Base-by-base conservation (phyloP, 2,329 filamentous ascomycete species). In the Penicillium corylophilum region DNA sequence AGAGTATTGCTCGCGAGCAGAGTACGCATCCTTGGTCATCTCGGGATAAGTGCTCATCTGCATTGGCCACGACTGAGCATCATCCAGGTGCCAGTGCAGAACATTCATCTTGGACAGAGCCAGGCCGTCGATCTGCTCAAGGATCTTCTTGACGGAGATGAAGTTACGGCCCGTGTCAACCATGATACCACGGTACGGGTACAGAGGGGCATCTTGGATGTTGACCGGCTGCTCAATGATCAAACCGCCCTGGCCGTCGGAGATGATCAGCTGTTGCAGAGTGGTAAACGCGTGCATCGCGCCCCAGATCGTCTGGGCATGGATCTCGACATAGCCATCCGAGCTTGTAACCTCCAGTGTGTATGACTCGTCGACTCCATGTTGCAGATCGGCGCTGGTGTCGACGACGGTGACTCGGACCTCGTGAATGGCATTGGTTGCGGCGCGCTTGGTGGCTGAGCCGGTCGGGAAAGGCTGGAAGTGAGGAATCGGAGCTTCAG, bases 291-390 rank as follows among this genome's bases (percentile, higher is more conserved):
- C 80, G 60, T 82, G 79, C 10, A 82, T 71, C 16, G 77, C 79
- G 33, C 80, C 80, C 71, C 79, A 82, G 41, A 77, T 71, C 0
- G 80, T 82, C 62, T 77, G 66, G 23, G 80, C 74, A 1, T 69
- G 73, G 56, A 82, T 76, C 8, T 73, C 61, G 50, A 82, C 67
- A 4, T 65, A 66, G 29, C 67, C 63, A 2, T 78, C 77, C 18
- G 62, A 64, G 5, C 68, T 56, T 1, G 64, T 56, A 33, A 81
- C 72, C 16, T 75, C 68, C 18, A 82, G 58, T 0, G 74, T 79
- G 63, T 82, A 82, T n/a, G 79, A 81, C 60, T 82, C 80, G 50
- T 82, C 78, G 20, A 82, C 79, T 3, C 78, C 80, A 56, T 82
- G 79, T 61, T 82, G 74, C 26, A 83, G 68, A 51, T 78, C 72